Evolutionary conservation across 805 yeast species (phyloP).

Genomic region (Candida oleophila): DNA sequence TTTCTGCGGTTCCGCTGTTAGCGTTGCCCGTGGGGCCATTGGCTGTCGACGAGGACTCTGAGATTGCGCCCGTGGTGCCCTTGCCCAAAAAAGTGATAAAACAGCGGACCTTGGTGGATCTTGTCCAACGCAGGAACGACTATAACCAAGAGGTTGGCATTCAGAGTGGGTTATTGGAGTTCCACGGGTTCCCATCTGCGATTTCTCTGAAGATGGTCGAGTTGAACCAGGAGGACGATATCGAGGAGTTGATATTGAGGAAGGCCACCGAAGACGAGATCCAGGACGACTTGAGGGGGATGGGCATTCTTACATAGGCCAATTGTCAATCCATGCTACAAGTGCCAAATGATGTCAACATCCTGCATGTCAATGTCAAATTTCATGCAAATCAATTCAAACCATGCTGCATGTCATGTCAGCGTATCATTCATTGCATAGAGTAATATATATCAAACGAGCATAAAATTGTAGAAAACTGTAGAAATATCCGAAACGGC

Average conservation of each 20-base stretch:
- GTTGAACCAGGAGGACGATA: conserved; percentile 1
- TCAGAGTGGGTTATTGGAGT: conserved; percentile 63
- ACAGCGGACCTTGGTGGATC: conserved; percentile 35
- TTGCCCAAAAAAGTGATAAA: conserved; percentile 33
- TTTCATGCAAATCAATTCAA: too few relatives aligned
- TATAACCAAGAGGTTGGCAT: conserved; percentile 68
- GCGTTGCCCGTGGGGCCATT: conserved; percentile 10
- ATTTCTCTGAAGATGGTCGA: conserved; percentile 40
- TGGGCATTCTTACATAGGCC: conserved; percentile 45
- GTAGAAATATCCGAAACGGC: too few relatives aligned
- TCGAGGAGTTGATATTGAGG: conserved; percentile 44
- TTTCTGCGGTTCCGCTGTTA: conserved; percentile 35
- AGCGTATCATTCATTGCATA: too few relatives aligned
- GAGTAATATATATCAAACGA: too few relatives aligned
- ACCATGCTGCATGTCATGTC: too few relatives aligned
- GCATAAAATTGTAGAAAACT: too few relatives aligned
- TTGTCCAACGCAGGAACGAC: conserved; percentile 67
- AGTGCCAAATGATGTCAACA: too few relatives aligned
- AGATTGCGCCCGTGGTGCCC: conserved; percentile 10
- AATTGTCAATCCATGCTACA: too few relatives aligned
- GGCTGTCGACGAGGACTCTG: conserved; percentile 1
- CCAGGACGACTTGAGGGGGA: conserved; percentile 64
- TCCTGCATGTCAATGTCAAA: too few relatives aligned
- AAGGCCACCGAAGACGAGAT: conserved; percentile 72
- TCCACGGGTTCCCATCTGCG: conserved; percentile 82